Evolutionary conservation across 164 flowering plant species (phyloP).

Genomic region (Paratinospora sagittata): DNA sequence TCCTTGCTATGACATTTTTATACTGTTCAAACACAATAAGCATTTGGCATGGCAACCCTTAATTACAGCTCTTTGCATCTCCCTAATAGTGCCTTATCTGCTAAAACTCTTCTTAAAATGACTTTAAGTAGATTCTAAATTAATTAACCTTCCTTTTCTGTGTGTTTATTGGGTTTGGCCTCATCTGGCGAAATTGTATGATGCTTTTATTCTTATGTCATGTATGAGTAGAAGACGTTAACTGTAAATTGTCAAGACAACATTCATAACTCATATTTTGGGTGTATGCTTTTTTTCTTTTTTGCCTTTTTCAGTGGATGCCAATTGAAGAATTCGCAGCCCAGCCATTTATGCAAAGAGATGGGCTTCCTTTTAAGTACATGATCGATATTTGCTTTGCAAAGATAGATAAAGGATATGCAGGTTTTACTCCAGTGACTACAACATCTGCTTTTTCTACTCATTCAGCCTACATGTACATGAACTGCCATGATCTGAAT

Average conservation of each 20-base stretch:
- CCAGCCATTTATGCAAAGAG: constrained; percentile 38
- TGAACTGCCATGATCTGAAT: constrained; percentile 25
- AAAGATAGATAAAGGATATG: constrained; percentile 30
- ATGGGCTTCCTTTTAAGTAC: constrained; percentile 30
- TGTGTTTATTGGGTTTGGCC: too few species aligned
- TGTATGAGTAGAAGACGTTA: neutral
- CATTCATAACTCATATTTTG: neutral
- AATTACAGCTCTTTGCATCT: too few species aligned
- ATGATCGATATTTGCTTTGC: constrained; percentile 39
- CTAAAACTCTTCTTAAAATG: too few species aligned
- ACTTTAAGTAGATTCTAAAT: too few species aligned
- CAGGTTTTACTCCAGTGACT: constrained; percentile 40
- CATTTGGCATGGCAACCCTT: neutral
- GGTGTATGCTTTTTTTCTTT: neutral
- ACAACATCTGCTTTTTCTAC: constrained; percentile 21
- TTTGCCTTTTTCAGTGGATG: constrained; percentile 60
- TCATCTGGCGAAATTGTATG: too few species aligned
- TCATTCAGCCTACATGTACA: constrained; percentile 28
- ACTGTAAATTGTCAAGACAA: neutral
- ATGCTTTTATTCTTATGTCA: neutral
- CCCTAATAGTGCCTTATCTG: too few species aligned
- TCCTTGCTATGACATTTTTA: neutral
- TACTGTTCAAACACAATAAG: neutral
- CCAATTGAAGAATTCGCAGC: constrained; percentile 55
- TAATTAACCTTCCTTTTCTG: too few species aligned